Conservation (phyloP, 2,329 filamentous ascomycete species). For the Ceratocystis huliohia region DNA sequence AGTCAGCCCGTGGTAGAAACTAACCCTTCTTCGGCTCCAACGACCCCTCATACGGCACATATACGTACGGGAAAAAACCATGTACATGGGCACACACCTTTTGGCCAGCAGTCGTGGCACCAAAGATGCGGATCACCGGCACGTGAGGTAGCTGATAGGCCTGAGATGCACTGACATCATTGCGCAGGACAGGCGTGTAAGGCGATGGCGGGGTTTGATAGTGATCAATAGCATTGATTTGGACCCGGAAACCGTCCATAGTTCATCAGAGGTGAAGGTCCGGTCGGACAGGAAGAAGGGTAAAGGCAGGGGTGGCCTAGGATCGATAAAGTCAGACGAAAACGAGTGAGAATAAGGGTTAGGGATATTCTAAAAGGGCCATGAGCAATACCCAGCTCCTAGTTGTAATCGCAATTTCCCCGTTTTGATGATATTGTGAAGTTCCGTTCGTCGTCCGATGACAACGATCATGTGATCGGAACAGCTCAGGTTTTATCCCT, state of each 20-base stretch:
- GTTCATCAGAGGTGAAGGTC: not conserved
- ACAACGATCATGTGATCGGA: too few relatives aligned
- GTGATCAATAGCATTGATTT: conserved; percentile 90
- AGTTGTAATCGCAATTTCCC: too few relatives aligned
- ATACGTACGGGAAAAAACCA: conserved; percentile 92
- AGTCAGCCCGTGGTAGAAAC: conserved; percentile 23
- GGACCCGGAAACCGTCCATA: conserved; percentile 56
- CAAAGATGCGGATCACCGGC: conserved; percentile 81
- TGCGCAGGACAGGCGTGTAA: conserved; percentile 68
- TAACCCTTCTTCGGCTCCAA: conserved; percentile 55
- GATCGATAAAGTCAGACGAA: not conserved
- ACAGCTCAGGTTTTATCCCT: too few relatives aligned
- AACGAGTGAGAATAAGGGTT: not conserved
- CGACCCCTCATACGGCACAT: conserved; percentile 67
- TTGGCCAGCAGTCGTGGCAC: conserved; percentile 84
- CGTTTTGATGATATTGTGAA: too few relatives aligned
- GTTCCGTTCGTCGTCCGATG: too few relatives aligned
- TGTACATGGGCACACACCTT: conserved; percentile 94
- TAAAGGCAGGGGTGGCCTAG: not conserved
- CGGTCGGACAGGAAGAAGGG: not conserved
- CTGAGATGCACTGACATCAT: conserved; percentile 46
- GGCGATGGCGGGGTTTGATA: conserved; percentile 70
- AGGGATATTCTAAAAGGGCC: not conserved
- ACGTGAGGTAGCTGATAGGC: conserved; percentile 56
- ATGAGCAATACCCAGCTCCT: too few relatives aligned